phyloP scores from a whole-genome alignment of 2,329 filamentous ascomycete species.

The Diaporthe sp. region DNA sequence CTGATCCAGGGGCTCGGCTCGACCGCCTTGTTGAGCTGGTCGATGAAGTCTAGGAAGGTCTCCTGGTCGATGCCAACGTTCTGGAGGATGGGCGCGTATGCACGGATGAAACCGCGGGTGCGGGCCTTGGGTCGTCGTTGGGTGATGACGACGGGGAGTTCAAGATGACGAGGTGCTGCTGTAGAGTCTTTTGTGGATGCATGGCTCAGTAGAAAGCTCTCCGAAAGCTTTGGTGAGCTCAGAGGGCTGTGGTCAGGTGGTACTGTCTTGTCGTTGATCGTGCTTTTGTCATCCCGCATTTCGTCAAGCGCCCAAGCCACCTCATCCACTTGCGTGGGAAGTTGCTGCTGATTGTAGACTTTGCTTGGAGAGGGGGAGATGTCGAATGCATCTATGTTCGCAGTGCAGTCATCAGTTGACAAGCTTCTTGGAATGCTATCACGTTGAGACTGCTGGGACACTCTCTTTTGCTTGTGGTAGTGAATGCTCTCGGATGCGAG shows the following conservation, averaged over 20 bases:
- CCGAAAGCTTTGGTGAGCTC: conserved; percentile 16
- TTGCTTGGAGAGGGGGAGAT: neutral
- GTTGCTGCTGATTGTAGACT: neutral
- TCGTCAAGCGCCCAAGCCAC: conserved; percentile 37
- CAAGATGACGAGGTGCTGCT: conserved; percentile 41
- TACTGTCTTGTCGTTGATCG: neutral
- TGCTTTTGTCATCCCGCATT: conserved; percentile 20
- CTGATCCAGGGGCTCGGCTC: conserved; percentile 50
- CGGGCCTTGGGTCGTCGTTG: conserved; percentile 63
- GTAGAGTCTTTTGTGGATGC: neutral
- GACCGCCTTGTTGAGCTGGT: conserved; percentile 59
- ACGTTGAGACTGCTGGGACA: neutral
- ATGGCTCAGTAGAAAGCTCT: conserved; percentile 27
- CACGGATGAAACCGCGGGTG: conserved; percentile 63
- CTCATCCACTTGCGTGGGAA: conserved; percentile 20
- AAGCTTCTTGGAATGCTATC: neutral
- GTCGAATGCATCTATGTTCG: too few relatives aligned
- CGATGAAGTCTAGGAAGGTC: conserved; percentile 62
- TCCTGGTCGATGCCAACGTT: conserved; percentile 61
- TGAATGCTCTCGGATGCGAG: conserved; percentile 40
- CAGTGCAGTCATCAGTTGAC: neutral
- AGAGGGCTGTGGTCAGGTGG: neutral
- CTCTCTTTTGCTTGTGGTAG: conserved; percentile 40
- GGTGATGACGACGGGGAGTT: conserved; percentile 63
- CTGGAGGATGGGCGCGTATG: conserved; percentile 62